Base-by-base conservation (phyloP, 176 grass and related monocot species). In the Elymus sibiricus region DNA sequence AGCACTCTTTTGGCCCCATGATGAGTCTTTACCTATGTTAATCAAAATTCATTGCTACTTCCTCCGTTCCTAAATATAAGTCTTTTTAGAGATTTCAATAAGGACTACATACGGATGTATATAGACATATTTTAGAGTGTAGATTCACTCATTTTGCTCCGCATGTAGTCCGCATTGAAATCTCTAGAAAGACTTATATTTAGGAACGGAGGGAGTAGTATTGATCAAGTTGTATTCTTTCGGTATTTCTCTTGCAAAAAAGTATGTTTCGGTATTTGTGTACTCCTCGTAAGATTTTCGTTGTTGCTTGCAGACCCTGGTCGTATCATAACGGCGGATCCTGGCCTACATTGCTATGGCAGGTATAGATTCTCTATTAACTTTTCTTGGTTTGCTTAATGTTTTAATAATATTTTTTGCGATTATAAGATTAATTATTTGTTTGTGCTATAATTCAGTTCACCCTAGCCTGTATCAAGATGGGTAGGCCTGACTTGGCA, bases 391-490 rank as follows among this genome's bases (percentile, higher is more conserved):
- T 63, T 32, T 69, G 13, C 70, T 82, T 39, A 79, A 21, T 51
- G 24, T 71, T 79, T 64, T 21, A 6, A 39, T 21, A 43, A 17
- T 90, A 35, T 64, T 43, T 61, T 78, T 25, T 29, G 44, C 7
- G 8, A 79, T 64, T 43, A 25, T 37, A 80, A 74, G 32, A 44
- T 70, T 27, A 87, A 43, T 78, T 64, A 68, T 47, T 82, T 80
- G 3, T 79, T 34, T 77, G 64, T 64, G 5, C 77, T 86, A 82
- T 86, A 82, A 87, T 87, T 83, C 81, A 96, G 97, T 96, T 99
- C 77, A 99, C 94, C 66, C 87, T 97, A 75, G 97, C 94, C 25
- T 99, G 97, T 88, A 96, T 96, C 67, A 99, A 99, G 86, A 96
- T 99, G 94, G 97, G 94, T 28, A 91, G 94, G 83, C 88, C 87